Percentiles rank a stretch among this genome's conserved stretches.
These are phyloP conservation scores for Lentinula raphanica DNA, from an alignment of 768 basidiomycete species.

Conservation along the genomic window DNA sequence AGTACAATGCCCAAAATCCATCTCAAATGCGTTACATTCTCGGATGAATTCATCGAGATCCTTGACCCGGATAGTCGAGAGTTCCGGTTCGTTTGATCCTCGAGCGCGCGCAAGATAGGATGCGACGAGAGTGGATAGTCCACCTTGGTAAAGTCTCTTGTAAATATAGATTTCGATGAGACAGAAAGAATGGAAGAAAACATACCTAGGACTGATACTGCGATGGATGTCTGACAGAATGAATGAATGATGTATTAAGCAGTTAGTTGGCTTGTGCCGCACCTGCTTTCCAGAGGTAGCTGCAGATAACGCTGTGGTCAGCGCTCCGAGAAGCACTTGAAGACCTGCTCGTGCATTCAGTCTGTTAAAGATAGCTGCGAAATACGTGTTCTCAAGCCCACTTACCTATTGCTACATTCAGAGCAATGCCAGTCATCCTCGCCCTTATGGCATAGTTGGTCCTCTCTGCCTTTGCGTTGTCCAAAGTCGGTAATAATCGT, in stretches of 20 bases:
- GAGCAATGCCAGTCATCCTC: constrained; percentile 28
- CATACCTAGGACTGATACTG: constrained; percentile 33
- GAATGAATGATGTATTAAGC: not conserved
- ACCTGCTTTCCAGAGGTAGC: constrained; percentile 37
- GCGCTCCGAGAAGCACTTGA: constrained; percentile 59
- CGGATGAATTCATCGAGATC: constrained; percentile 67
- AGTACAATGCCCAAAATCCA: constrained; percentile 48
- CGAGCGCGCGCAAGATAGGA: constrained; percentile 68
- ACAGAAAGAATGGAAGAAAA: not conserved
- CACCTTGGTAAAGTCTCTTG: constrained; percentile 34
- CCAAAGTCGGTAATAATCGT: constrained; percentile 50
- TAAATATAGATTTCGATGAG: not conserved
- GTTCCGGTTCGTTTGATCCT: constrained; percentile 66
- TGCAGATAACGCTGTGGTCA: constrained; percentile 63
- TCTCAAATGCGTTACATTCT: constrained; percentile 48
- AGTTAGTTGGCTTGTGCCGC: constrained; percentile 8
- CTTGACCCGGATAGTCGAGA: constrained; percentile 49
- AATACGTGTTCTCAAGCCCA: not conserved
- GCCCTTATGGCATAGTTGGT: constrained; percentile 43
- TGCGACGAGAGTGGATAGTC: constrained; percentile 61
- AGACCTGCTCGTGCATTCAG: constrained; percentile 23
- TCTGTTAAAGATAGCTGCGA: not conserved
- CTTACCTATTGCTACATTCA: constrained; percentile 48
- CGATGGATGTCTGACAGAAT: constrained; percentile 27
- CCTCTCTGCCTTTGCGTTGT: constrained; percentile 39